These are phyloP conservation scores for Scutellaria minor DNA, from an alignment of 257 asterid genomes.

Conservation along the genomic window DNA sequence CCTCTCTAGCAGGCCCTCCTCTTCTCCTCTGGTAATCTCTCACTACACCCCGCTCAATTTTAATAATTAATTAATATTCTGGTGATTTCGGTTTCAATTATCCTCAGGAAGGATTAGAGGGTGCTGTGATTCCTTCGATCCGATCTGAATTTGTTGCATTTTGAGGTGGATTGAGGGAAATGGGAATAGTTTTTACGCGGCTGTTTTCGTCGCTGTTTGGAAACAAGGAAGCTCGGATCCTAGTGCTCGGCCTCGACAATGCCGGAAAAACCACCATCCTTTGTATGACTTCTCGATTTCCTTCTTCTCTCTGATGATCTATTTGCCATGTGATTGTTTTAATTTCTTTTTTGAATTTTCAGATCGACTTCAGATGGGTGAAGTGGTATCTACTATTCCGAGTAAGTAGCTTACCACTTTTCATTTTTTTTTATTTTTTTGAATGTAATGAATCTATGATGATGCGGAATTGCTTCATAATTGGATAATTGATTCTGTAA, in stretches of 20 bases:
- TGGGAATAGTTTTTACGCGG: conserved; percentile 87
- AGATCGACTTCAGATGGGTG: conserved; percentile 99
- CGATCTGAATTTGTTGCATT: conserved; percentile 36
- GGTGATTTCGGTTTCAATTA: conserved; percentile 23
- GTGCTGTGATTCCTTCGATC: conserved; percentile 42
- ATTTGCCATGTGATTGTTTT: background rate
- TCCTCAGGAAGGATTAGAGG: conserved; percentile 39
- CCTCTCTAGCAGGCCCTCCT: conserved; percentile 34
- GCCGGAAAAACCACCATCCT: conserved; percentile 98
- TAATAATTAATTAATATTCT: background rate
- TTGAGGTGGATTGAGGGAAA: conserved; percentile 32
- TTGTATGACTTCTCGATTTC: conserved; percentile 50
- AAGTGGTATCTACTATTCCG: conserved; percentile 96
- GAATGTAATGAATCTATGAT: background rate
- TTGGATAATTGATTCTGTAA: conserved; percentile 3
- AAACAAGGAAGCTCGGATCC: conserved; percentile 96
- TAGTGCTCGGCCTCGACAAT: conserved; percentile 94
- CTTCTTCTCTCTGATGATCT: background rate
- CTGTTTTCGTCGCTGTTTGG: conserved; percentile 88
- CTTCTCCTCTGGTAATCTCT: conserved; percentile 32
- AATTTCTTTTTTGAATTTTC: conserved; percentile 31
- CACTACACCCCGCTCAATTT: background rate
- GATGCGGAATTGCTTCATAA: background rate
- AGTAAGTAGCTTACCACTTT: conserved; percentile 51
- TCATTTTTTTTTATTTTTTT: background rate